Evolutionary conservation across 768 basidiomycete genomes (phyloP), one percentile per base, ranked within the genome.

Genomic region (Hericium coralloides): DNA sequence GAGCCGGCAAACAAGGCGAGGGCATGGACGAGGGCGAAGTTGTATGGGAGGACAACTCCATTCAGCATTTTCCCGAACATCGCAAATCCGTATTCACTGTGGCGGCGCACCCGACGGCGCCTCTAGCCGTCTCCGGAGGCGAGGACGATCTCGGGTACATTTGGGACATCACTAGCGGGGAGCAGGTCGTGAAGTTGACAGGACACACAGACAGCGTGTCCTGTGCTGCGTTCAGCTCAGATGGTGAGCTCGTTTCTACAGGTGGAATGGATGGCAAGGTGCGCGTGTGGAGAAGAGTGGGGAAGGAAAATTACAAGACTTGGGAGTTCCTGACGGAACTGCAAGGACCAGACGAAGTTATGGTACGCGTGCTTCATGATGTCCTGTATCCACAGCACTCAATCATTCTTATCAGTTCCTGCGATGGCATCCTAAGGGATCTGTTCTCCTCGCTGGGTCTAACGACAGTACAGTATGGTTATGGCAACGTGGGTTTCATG

Each of bases 201-300:
- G 97, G 97, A 2, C 97, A 99, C 70, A 83, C 85, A 7, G 97
- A 99, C 68, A 94, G 92, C 60, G 92, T 99, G 49, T 84, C 85
- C 4, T 77, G 77, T 55, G 78, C 80, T 3, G 85, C 78, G 20
- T 99, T 90, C 80, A 95, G 84, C 68, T 64, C 74, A 0, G 95
- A 98, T 67, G 97, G 97, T 2, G 88, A 97, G 72, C 79, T 97
- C 80, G 78, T 95, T 57, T 85, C 95, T 15, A 97, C 95, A 0
- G 97, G 95, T 10, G 97, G 97, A 0, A 98, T 99, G 97, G 97
- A 99, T 65, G 97, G 97, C 9, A 86, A 84, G 68, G 86, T 98
- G 39, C 78, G 95, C 59, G 74, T 99, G 59, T 99, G 97, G 97
- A 75, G 87, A 66, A 77, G 92, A 64, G 87, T 92, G 14, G 87